Evolutionary conservation across 2,329 filamentous ascomycete species (phyloP).

Genomic region (Raffaelea ambrosiae): DNA sequence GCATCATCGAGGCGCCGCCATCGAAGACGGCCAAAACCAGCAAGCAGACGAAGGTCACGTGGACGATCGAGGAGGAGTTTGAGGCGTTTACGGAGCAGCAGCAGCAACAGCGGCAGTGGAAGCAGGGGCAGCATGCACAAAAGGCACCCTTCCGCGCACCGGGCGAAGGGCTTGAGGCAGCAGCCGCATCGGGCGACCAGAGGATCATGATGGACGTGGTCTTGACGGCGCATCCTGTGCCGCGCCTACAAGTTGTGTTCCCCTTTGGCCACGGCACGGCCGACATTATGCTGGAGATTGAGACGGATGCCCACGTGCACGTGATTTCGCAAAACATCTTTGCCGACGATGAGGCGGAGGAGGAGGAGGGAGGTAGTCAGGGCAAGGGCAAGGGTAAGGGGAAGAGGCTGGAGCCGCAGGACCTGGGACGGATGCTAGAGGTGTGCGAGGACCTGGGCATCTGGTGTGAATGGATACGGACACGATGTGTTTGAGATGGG

Average conservation of each 20-base stretch:
- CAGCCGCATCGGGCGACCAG: neutral
- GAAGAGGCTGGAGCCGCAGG: slow-evolving; percentile 29
- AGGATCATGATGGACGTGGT: slow-evolving; percentile 41
- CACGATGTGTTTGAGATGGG: slow-evolving; percentile 16
- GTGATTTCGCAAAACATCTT: slow-evolving; percentile 51
- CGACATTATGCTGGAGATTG: slow-evolving; percentile 49
- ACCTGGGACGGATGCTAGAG: slow-evolving; percentile 38
- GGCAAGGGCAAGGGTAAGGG: slow-evolving; percentile 19
- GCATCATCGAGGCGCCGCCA: slow-evolving; percentile 12
- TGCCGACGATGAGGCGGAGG: slow-evolving; percentile 12
- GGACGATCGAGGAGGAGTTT: slow-evolving; percentile 19
- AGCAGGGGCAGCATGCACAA: neutral
- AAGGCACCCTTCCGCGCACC: slow-evolving; percentile 1
- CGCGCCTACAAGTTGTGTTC: slow-evolving; percentile 44
- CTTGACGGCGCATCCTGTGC: slow-evolving; percentile 39
- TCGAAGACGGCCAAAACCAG: slow-evolving; percentile 9
- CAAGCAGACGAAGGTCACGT: slow-evolving; percentile 9
- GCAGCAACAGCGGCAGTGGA: neutral
- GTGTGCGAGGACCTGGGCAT: slow-evolving; percentile 42
- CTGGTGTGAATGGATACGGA: slow-evolving; percentile 46
- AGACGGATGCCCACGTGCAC: slow-evolving; percentile 49
- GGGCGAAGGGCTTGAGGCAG: neutral
- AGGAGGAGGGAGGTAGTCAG: neutral
- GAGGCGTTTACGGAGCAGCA: slow-evolving; percentile 10
- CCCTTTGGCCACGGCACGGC: slow-evolving; percentile 39